Evolutionary conservation across 306 rosid genomes (phyloP).

Genomic region (Cyclanthera cordifolia): DNA sequence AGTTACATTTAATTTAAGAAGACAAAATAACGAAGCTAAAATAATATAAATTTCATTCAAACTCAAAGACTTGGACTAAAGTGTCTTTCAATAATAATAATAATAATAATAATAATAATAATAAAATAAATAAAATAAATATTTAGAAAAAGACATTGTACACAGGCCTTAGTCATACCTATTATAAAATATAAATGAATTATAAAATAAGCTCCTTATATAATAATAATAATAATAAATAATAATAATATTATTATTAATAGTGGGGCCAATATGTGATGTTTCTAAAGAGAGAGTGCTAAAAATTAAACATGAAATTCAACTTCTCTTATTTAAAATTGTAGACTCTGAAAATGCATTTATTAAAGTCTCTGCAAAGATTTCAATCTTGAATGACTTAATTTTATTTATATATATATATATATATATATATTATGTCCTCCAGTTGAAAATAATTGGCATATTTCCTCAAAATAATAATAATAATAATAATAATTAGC

Average conservation of each 20-base stretch:
- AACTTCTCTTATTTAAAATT: neutral
- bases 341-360: neutral
- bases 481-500: too few relatives aligned
- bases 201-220: neutral
- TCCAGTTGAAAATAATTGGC: too few relatives aligned
- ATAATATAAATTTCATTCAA: neutral
- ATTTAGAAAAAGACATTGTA: neutral
- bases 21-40: neutral
- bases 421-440: too few relatives aligned
- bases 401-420: too few relatives aligned
- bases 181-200: neutral
- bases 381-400: neutral
- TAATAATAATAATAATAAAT: neutral
- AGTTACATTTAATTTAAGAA: neutral
- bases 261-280: too few relatives aligned
- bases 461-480: too few relatives aligned
- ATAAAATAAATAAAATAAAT: too few relatives aligned
- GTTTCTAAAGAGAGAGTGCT: too few relatives aligned
- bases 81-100: neutral
- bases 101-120: too few relatives aligned
- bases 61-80: neutral
- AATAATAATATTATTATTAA: neutral
- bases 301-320: neutral
- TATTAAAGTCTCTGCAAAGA: neutral
- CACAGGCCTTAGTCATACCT: neutral